Evolutionary conservation across 805 yeast species (phyloP).

Genomic region (Geotrichum ghanense): DNA sequence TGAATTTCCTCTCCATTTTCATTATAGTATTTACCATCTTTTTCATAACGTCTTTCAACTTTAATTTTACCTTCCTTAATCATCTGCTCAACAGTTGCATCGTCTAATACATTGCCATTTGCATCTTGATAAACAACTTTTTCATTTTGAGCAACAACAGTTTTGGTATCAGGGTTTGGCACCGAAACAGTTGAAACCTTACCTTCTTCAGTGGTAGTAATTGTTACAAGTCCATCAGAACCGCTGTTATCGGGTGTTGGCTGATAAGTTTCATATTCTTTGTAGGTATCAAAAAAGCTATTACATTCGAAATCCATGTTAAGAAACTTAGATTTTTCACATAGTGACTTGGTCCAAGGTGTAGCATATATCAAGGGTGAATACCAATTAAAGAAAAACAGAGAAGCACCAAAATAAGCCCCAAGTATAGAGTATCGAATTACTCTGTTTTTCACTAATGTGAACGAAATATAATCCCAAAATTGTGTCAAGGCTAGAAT

Average conservation of each 20-base stretch:
- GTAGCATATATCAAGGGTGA: constrained; percentile 69
- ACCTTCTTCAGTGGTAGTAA: constrained; percentile 3
- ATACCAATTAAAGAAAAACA: constrained; percentile 46
- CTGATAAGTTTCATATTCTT: constrained; percentile 18
- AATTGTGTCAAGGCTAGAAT: constrained; percentile 61
- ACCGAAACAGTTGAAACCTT: constrained; percentile 2
- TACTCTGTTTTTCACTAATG: constrained; percentile 28
- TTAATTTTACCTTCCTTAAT: constrained; percentile 11
- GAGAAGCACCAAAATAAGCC: constrained; percentile 37
- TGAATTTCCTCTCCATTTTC: constrained; percentile 12
- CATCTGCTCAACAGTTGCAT: constrained; percentile 10
- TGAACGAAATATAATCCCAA: constrained; percentile 25
- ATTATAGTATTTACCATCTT: constrained; percentile 6
- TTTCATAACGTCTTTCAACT: constrained; percentile 8
- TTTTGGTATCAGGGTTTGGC: neutral
- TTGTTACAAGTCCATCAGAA: constrained; percentile 1
- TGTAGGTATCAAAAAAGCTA: constrained; percentile 29
- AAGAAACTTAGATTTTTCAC: constrained; percentile 44
- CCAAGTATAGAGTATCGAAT: constrained; percentile 36
- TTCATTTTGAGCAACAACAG: constrained; percentile 6
- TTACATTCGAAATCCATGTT: constrained; percentile 89
- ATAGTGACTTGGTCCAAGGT: constrained; percentile 63
- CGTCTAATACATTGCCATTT: constrained; percentile 27
- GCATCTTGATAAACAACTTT: constrained; percentile 27
- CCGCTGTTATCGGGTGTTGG: neutral